Base-by-base conservation (phyloP, 331 rosid genomes). In the Spiraea crenata region DNA sequence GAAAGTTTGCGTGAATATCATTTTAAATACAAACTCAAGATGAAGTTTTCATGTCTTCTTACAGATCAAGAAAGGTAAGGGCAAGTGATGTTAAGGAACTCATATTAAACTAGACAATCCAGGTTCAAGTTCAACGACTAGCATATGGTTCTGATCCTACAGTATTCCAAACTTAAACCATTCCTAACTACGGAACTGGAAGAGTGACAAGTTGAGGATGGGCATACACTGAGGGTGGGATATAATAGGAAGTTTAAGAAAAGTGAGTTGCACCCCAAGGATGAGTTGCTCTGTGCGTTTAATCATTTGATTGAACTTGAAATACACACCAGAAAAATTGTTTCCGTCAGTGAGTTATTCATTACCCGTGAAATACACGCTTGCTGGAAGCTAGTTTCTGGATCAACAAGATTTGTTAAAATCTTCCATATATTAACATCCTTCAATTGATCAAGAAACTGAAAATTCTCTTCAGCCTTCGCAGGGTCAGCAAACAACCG, bases 341-440 rank as follows among this genome's bases (percentile, higher is more conserved):
- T 5, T 58, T 39, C 46, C 47, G 35, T 75, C 35, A 34, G 76
- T 62, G 77, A 52, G 16, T 56, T 70, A 34, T 67, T 64, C 63
- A 82, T 76, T 86, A 95, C 99, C 92, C 81, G 91, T 37, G 67
- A 65, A 63, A 79, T 76, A 70, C 71, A 83, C 75, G 90, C 90
- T 85, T 91, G 93, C 68, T 86, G 90, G 69, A 84, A 85, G 81
- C 84, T 76, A 73, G 85, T 86, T 72, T 83, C 81, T 65, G 99
- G 88, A 83, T 95, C 96, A 72, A 91, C 92, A 79, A 95, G 93
- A 65, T 83, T 85, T 6, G 84, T 82, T 79, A 95, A 82, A 76
- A 95, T 95, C 89, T 84, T 95, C 99, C 99, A 95, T 82, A 91
- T 80, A 73, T 95, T 95, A 70, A 82, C 85, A 85, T 95, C 98